Evolutionary conservation across 148 eudicot species (phyloP), one percentile per base, ranked within the genome.

Genomic region (Nyssa sinensis): DNA sequence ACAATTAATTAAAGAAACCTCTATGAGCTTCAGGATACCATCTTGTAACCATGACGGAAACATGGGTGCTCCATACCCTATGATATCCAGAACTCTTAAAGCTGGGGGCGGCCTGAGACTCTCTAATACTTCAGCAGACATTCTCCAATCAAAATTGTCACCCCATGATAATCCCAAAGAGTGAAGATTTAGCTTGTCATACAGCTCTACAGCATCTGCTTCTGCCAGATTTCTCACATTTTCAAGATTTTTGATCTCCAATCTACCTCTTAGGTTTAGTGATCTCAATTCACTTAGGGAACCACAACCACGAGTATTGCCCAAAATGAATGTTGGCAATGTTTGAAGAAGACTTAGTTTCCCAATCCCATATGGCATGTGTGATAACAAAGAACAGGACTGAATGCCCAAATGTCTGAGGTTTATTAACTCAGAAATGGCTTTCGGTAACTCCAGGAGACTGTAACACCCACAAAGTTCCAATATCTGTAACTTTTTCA

Each of bases 31-130:
- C 2, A 77, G 79, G 37, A 78, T 70, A 29, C 61, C 49, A 1
- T 12, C 9, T 44, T 32, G 61, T 28, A 49, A 75, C 85, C 85
- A 82, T 37, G 66, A 51, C 37, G 82, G 82, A 5, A 82, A 57
- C 41, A 44, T 63, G 55, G 33, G 8, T 11, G 73, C 82, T 41
- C n/a, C 37, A 29, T 29, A 75, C 5, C 67, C 8, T 2, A 2
- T 1, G 3, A 82, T 49, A 9, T 6, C n/a, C 5, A 82, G 29
- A 14, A 58, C 58, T 64, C 53, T 75, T 19, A 79, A 23, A 33
- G 75, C 63, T 5, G 27, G 58, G 55, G 62, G 62, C 34, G 85
- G 82, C 51, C 69, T 25, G 11, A 82, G 69, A 39, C 59, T 74
- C 58, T 79, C 85, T 8, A 82, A 17, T 24, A 79, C 59, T 29